phyloP scores from a whole-genome alignment of 352 stramenopile genomes.

The Aphanomyces invadans region DNA sequence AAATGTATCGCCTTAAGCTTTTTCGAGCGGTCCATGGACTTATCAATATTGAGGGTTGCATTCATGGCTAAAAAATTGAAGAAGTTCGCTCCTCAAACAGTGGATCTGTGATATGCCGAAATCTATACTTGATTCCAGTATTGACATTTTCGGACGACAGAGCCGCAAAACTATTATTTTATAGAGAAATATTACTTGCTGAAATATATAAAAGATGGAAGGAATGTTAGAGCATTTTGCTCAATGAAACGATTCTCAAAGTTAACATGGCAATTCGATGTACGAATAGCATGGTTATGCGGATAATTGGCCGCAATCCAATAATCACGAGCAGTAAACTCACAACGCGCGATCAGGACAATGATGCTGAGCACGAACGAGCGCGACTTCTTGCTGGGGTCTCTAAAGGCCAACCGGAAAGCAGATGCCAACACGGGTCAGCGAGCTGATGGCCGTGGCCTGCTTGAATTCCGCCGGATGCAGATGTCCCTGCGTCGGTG shows the following conservation, averaged over 20 bases:
- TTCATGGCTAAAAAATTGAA: neutral
- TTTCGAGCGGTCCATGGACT: neutral
- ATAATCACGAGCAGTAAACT: too few relatives aligned
- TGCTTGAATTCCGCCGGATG: conserved; percentile 75
- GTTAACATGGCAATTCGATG: too few relatives aligned
- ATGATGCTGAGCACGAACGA: conserved; percentile 69
- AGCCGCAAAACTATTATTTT: neutral
- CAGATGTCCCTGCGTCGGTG: conserved; percentile 16
- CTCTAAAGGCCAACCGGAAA: conserved; percentile 40
- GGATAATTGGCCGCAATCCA: conserved; percentile 13
- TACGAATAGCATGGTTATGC: conserved; percentile 1
- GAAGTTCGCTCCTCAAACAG: neutral
- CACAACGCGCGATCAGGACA: too few relatives aligned
- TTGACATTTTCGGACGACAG: neutral
- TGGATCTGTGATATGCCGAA: neutral
- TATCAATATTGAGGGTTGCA: neutral
- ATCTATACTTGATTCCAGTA: neutral
- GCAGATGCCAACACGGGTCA: conserved; percentile 23
- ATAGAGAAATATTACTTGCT: neutral
- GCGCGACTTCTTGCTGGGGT: conserved; percentile 63
- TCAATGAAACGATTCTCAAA: too few relatives aligned
- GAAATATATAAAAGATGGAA: neutral
- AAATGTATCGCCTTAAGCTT: neutral
- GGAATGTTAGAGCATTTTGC: too few relatives aligned
- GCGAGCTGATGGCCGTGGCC: conserved; percentile 62